These are phyloP conservation scores for Exsudoporus floridanus DNA, from an alignment of 1,284 basidiomycete genomes.

Conservation along the genomic window DNA sequence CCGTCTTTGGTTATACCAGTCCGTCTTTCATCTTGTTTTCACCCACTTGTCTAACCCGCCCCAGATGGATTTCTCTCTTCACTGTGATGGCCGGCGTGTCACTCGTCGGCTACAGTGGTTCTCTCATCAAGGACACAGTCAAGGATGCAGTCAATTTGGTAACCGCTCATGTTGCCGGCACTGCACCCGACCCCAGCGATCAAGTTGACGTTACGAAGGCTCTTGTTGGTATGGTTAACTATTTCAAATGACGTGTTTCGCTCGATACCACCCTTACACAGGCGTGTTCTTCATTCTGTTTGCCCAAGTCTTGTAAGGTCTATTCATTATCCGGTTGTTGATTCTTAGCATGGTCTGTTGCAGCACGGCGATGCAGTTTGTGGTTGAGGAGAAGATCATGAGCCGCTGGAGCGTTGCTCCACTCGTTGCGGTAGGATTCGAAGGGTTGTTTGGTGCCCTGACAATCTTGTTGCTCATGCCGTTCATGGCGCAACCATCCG, in stretches of 20 bases:
- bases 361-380: slow-evolving; percentile 89
- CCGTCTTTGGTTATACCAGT: slow-evolving; percentile 80
- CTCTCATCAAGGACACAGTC: slow-evolving; percentile 74
- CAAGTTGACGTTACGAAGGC: slow-evolving; percentile 62
- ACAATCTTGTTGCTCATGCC: slow-evolving; percentile 78
- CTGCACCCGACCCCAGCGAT: slow-evolving; percentile 44
- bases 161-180: slow-evolving; percentile 20
- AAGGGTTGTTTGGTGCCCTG: slow-evolving; percentile 88
- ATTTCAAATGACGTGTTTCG: slow-evolving; percentile 1
- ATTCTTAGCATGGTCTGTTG: slow-evolving; percentile 19
- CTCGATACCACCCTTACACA: slow-evolving; percentile 27
- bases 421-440: slow-evolving; percentile 91
- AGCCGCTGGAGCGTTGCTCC: slow-evolving; percentile 84
- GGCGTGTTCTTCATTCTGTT: slow-evolving; percentile 91
- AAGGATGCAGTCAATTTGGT: slow-evolving; percentile 42
- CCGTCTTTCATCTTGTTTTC: slow-evolving; percentile 23
- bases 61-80: slow-evolving; percentile 86
- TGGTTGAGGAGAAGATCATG: slow-evolving; percentile 89
- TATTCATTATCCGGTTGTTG: slow-evolving; percentile 13
- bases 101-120: slow-evolving; percentile 90
- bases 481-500: slow-evolving; percentile 60
- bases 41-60: slow-evolving; percentile 11
- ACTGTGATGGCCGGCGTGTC: slow-evolving; percentile 90
- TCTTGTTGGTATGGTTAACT: slow-evolving; percentile 55
- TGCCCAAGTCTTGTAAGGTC: slow-evolving; percentile 91